Evolutionary conservation across 1,139 yeast species (phyloP).

Genomic region (Blastobotrys ciferrii): DNA sequence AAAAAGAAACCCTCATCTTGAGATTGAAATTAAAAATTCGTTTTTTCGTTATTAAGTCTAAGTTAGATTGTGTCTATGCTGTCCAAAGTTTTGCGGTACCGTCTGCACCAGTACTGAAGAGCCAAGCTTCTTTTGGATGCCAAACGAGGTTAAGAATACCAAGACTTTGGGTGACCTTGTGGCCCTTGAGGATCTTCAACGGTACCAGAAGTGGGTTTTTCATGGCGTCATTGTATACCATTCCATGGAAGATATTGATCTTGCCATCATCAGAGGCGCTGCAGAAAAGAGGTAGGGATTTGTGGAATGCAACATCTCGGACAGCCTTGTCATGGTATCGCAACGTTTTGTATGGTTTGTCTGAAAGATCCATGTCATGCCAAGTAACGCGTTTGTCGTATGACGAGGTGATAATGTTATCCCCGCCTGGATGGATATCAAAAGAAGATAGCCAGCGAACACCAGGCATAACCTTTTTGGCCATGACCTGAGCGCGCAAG

Average conservation of each 20-base stretch:
- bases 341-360: slow-evolving; percentile 91
- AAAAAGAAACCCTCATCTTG: too few relatives aligned
- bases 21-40: too few relatives aligned
- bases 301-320: slow-evolving; percentile 83
- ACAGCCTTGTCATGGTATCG: slow-evolving; percentile 96
- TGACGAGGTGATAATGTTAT: slow-evolving; percentile 86
- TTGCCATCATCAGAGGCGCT: slow-evolving; percentile 96
- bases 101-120: slow-evolving; percentile 97
- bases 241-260: slow-evolving; percentile 93
- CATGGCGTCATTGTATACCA: slow-evolving; percentile 94
- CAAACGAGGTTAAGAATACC: slow-evolving; percentile 90
- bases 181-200: slow-evolving; percentile 92
- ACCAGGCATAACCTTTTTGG: slow-evolving; percentile 88
- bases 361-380: slow-evolving; percentile 91
- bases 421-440: slow-evolving; percentile 96
- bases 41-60: slow-evolving; percentile 3
- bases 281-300: slow-evolving; percentile 83
- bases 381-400: slow-evolving; percentile 93
- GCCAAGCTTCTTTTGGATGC: slow-evolving; percentile 99
- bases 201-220: slow-evolving; percentile 96
- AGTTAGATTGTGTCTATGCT: slow-evolving; percentile 43
- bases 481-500: slow-evolving; percentile 76
- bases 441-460: slow-evolving; percentile 91
- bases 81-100: slow-evolving; percentile 97
- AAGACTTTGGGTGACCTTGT: slow-evolving; percentile 69